Evolutionary conservation across 805 yeast genomes (phyloP).

Genomic region (Yarrowia sp.): DNA sequence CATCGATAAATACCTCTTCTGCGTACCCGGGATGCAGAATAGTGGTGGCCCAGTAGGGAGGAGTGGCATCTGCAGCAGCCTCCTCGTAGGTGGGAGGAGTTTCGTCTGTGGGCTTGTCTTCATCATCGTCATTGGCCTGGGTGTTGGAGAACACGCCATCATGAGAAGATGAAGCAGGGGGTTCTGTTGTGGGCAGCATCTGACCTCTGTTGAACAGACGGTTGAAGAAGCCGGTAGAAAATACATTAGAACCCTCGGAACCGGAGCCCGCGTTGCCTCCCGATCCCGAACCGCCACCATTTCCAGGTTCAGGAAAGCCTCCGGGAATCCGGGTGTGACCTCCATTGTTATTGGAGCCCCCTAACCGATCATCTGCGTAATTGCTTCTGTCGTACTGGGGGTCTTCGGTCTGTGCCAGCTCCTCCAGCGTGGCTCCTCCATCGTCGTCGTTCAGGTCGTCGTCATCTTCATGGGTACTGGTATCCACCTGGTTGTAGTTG

Average conservation of each 20-base stretch:
- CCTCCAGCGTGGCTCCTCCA: conserved; percentile 1
- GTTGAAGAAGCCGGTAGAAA: conserved; percentile 10
- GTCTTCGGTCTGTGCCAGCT: conserved; percentile 13
- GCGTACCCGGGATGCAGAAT: conserved; percentile 68
- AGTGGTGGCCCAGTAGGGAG: conserved; percentile 95
- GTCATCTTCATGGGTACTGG: background rate
- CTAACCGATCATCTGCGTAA: conserved; percentile 12
- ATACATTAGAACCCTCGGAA: conserved; percentile 5
- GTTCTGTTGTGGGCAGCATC: conserved; percentile 1
- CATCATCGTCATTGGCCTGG: conserved; percentile 72
- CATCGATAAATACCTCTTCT: conserved; percentile 92
- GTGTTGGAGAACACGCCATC: conserved; percentile 91
- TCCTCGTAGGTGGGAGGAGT: conserved; percentile 87
- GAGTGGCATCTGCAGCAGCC: conserved; percentile 89
- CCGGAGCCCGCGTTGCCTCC: background rate
- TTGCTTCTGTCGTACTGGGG: conserved; percentile 17
- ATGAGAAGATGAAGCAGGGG: conserved; percentile 27
- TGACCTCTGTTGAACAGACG: conserved; percentile 7
- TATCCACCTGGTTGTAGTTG: conserved; percentile 15
- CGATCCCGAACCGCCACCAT: background rate
- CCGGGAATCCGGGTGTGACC: conserved; percentile 14
- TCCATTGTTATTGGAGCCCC: background rate
- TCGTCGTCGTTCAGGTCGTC: conserved; percentile 3
- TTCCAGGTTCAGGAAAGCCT: background rate
- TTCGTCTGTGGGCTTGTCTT: conserved; percentile 41